Evolutionary conservation across 129 eudicot genomes (phyloP), one percentile per base, ranked within the genome.

Genomic region (Ambrosia artemisiifolia): DNA sequence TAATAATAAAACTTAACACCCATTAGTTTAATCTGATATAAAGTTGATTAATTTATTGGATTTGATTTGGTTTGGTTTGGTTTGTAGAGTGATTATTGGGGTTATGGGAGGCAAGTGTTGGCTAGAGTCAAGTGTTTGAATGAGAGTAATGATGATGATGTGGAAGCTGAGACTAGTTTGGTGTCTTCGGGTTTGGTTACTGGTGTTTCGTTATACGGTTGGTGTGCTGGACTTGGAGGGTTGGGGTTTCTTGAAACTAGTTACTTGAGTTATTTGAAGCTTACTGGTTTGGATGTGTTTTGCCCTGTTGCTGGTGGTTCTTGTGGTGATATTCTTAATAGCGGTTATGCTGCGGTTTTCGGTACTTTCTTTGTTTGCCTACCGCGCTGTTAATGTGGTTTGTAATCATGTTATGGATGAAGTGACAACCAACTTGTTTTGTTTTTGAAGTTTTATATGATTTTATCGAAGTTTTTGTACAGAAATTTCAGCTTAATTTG

Each of bases 161-260:
- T 76, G n/a, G 85, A 81, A 28, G 44, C 73, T 13, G 81, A 76
- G 54, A 24, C 84, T 19, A n/a, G 65, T 2, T 63, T 76, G 24
- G 11, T 51, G 36, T 19, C 79, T 48, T 13, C 80, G 7, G 64
- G 62, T 71, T 28, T 76, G 69, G 46, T 46, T 17, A 53, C n/a
- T 68, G 64, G 79, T 24, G 77, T 75, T 85, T 85, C 96, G 56
- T 67, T 92, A 72, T 93, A 89, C 78, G 87, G 57, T 71, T 93
- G 95, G 98, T 87, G 83, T 79, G 96, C 92, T 24, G 95, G 77
- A 7, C 87, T 93, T 19, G 97, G 96, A 54, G 94, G 84, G 35
- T 46, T 95, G 48, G 99, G 99, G 48, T 90, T 90, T 70, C 56
- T 88, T 44, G 99, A 95, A 83, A 90, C 99, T 0, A 62, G 83